Conservation (phyloP, 345 rosid species). For the Turritis glabra region DNA sequence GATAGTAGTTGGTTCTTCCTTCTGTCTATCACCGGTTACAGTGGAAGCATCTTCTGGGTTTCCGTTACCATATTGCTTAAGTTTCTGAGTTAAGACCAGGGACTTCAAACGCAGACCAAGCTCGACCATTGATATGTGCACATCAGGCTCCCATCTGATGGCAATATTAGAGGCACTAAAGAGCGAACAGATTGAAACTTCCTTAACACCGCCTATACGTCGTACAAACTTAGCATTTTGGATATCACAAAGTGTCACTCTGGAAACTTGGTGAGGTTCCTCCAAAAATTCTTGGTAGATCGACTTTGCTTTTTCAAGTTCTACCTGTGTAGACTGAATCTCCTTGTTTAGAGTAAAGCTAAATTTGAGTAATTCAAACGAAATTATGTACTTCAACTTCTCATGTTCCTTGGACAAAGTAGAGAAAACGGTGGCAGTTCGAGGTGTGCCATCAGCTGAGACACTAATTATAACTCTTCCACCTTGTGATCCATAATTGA, state of each 20-base stretch:
- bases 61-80: constrained; percentile 47
- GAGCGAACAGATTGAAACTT: constrained; percentile 76
- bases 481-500: constrained; percentile 98
- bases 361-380: constrained; percentile 72
- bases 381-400: constrained; percentile 66
- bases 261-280: constrained; percentile 54
- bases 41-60: constrained; percentile 43
- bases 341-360: constrained; percentile 73
- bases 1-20: constrained; percentile 44
- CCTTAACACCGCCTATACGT: constrained; percentile 85
- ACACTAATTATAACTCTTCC: constrained; percentile 67
- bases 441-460: constrained; percentile 76
- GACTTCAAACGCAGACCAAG: constrained; percentile 71
- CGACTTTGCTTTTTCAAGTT: constrained; percentile 84
- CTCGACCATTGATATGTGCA: constrained; percentile 79
- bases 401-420: constrained; percentile 52
- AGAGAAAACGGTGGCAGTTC: constrained; percentile 67
- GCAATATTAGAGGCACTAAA: constrained; percentile 89
- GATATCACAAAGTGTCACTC: constrained; percentile 67
- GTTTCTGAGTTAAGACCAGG: constrained; percentile 60
- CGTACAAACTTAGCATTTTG: constrained; percentile 87
- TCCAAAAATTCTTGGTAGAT: constrained; percentile 68
- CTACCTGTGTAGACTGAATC: constrained; percentile 79
- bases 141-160: constrained; percentile 93
- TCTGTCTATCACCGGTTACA: constrained; percentile 42